Evolutionary conservation across 2,329 filamentous ascomycete genomes (phyloP).

Genomic region (Fusarium hostae): DNA sequence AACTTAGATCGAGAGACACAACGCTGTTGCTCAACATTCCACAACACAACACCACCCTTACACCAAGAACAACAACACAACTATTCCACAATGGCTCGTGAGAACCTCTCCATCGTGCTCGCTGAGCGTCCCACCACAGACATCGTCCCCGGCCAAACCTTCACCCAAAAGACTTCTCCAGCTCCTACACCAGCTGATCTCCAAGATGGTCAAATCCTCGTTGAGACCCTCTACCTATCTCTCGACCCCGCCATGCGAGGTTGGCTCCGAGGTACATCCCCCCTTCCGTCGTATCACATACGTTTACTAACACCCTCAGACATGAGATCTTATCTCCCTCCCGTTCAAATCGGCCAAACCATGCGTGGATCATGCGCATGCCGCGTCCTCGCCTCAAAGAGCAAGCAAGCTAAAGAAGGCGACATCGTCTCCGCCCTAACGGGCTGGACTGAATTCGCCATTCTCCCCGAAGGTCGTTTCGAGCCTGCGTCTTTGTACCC

Average conservation of each 20-base stretch:
- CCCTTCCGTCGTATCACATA: neutral
- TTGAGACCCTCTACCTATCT: constrained; percentile 71
- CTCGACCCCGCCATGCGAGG: constrained; percentile 82
- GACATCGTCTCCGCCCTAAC: constrained; percentile 64
- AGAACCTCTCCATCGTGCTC: constrained; percentile 66
- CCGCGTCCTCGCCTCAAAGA: constrained; percentile 71
- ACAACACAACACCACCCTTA: neutral
- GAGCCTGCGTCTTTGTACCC: constrained; percentile 56
- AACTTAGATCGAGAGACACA: neutral
- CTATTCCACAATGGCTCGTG: constrained; percentile 52
- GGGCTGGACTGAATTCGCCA: constrained; percentile 75
- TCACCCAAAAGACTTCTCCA: constrained; percentile 62
- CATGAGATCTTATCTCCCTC: constrained; percentile 70
- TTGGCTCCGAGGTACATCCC: constrained; percentile 68
- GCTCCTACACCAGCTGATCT: constrained; percentile 64
- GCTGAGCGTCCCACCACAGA: constrained; percentile 69
- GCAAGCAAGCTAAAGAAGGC: constrained; percentile 64
- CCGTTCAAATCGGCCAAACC: constrained; percentile 72
- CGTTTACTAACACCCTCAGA: constrained; percentile 47
- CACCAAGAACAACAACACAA: neutral
- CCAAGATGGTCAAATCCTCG: constrained; percentile 72
- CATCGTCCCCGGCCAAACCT: constrained; percentile 74
- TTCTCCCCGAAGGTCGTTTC: constrained; percentile 64
- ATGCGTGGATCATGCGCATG: constrained; percentile 74
- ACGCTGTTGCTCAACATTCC: neutral